Evolutionary conservation across 2,329 filamentous ascomycete genomes (phyloP), one percentile per base, ranked within the genome.

Genomic region (Apiospora phragmitis): DNA sequence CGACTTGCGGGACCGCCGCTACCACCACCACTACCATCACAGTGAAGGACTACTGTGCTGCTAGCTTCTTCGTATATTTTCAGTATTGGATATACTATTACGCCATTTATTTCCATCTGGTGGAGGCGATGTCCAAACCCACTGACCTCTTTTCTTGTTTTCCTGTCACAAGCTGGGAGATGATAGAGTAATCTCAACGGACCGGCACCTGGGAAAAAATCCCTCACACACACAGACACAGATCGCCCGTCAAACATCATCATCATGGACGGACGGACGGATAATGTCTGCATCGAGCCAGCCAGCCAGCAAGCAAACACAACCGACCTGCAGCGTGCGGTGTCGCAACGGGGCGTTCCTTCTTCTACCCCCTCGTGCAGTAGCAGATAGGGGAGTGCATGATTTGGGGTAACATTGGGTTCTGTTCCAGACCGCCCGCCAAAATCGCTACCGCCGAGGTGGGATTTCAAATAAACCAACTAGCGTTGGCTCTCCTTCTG

Each of bases 61-160:
- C 24, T 29, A 11, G 4, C n/a, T 29, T 9, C 29, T 35, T 59
- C 51, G 29, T 35, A 59, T 59, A 59, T 32, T n/a, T 18, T 18
- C 2, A 9, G 14, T 4, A 32, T 35, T 35, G 51, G 29, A 21
- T 59, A 59, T 59, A 62, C 55, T 62, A 62, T 62, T 62, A 62
- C 55, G 55, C 55, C 55, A 62, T 62, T 62, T 24, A 38, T 62
- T 62, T 62, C 21, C 55, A 14, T 24, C 32, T 38, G 55, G 55
- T 62, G 55, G 55, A 62, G 55, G 55, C 32, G n/a, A 38, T 38
- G 24, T 24, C 47, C 14, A 16, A 59, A 59, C 51, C 51, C 51
- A 59, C 51, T 35, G 51, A 59, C 51, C 51, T 59, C 51, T 59
- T 59, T 55, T 59, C 51, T 59, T 35, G 51, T 59, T 59, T 59